Base-by-base conservation (phyloP, 1,284 basidiomycete genomes). In the Sporisorium reilianum region DNA sequence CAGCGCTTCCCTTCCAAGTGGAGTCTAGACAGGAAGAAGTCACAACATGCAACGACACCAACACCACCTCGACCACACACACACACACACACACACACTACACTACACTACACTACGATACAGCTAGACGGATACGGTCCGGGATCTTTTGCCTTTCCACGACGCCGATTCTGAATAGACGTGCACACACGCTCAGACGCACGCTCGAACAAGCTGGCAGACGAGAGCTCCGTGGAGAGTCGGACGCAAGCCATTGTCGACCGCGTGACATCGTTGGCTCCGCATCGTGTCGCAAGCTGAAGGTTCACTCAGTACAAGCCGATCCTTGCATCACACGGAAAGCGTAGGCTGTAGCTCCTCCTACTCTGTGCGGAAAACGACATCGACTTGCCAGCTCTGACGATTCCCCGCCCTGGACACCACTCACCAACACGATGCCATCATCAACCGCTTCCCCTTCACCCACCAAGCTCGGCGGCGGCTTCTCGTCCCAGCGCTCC, bases 401-500 rank as follows among this genome's bases (percentile, higher is more conserved):
- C 45, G 5, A 7, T 46, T 45, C 25, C n/a, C n/a, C n/a, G 10
- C 30, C 14, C 5, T 18, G 20, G 11, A 26, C 14, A 45, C n/a
- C n/a, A 32, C 14, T 16, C 52, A 22, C 18, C 30, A 34, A 1
- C 32, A 34, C 2, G 4, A 70, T 70, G 67, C 67, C 67, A 16
- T 64, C 67, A 18, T 70, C 67, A 12, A 64, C 59, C 3, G 50
- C 28, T 20, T 55, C 69, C 9, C 59, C 56, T 7, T 66, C 64
- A 8, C 69, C 64, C 16, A 63, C 64, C 46, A 72, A 72, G 46
- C 42, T 53, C 23, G 64, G 59, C 26, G 52, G 59, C 12, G n/a
- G n/a, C n/a, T 56, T 50, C 28, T 58, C 64, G 6, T 72, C 64
- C 0, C 69, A 72, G 50, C 69, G 69, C 34, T 59, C 59, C 56